These are phyloP conservation scores for Gardenia jasminoides DNA, from an alignment of 257 asterid genomes.

Conservation along the genomic window DNA sequence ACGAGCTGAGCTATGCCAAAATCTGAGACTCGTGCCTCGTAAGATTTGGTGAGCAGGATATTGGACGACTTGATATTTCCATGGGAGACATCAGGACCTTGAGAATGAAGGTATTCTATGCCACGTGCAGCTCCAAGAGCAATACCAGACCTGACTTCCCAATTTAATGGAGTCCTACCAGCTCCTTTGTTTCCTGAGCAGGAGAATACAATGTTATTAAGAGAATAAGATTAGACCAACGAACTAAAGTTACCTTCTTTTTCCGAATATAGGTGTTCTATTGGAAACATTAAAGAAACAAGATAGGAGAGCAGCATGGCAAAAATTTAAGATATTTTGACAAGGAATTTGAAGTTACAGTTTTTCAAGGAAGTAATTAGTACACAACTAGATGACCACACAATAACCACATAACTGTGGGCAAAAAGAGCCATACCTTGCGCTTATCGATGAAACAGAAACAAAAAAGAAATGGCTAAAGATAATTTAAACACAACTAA, in stretches of 20 bases:
- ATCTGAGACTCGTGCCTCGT: slow-evolving; percentile 65
- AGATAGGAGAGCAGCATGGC: not conserved
- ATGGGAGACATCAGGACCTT: slow-evolving; percentile 55
- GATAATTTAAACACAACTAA: not conserved
- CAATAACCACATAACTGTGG: not conserved
- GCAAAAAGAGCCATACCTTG: not conserved
- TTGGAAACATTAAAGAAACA: not conserved
- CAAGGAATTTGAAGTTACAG: not conserved
- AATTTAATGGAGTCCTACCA: slow-evolving; percentile 67
- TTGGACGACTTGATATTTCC: slow-evolving; percentile 83
- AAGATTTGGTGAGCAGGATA: slow-evolving; percentile 68
- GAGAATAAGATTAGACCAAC: not conserved
- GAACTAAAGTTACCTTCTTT: not conserved
- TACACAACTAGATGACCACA: not conserved
- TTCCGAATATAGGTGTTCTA: not conserved
- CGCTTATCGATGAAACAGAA: not conserved
- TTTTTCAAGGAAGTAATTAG: not conserved
- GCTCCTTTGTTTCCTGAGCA: slow-evolving; percentile 79
- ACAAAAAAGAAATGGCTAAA: not conserved
- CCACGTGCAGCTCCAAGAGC: slow-evolving; percentile 83
- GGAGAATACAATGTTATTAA: not conserved
- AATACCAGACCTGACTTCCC: slow-evolving; percentile 65
- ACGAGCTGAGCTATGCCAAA: slow-evolving; percentile 72
- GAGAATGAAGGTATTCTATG: slow-evolving; percentile 65
- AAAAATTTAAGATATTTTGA: not conserved